Conservation (phyloP, 768 basidiomycete genomes). For the Psilocybe cyanescens region DNA sequence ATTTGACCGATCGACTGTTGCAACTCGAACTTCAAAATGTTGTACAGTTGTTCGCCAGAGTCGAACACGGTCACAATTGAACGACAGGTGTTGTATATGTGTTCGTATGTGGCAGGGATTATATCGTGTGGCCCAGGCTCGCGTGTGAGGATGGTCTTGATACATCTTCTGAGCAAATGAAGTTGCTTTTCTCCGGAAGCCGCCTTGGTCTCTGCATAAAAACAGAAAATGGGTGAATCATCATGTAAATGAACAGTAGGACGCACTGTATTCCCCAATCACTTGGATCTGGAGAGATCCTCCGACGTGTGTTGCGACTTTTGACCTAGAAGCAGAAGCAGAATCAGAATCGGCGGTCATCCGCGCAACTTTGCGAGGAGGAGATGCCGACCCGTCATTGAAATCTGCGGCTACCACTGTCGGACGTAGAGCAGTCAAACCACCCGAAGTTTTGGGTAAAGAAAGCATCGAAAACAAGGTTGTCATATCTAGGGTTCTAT, state of each 20-base stretch:
- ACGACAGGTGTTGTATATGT: constrained; percentile 60
- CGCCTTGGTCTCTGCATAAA: constrained; percentile 21
- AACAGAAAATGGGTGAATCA: not conserved
- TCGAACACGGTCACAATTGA: constrained; percentile 54
- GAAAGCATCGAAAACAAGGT: constrained; percentile 45
- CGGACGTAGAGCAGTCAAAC: constrained; percentile 46
- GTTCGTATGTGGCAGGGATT: constrained; percentile 56
- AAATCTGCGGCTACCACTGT: constrained; percentile 34
- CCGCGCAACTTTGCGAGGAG: constrained; percentile 70
- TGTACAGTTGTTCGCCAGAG: constrained; percentile 62
- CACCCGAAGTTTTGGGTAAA: constrained; percentile 55
- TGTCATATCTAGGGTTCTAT: constrained; percentile 29
- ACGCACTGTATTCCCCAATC: constrained; percentile 42
- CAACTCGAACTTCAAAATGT: constrained; percentile 59
- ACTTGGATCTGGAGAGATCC: constrained; percentile 54
- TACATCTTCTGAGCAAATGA: constrained; percentile 36
- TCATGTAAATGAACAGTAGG: not conserved
- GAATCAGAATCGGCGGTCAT: constrained; percentile 70
- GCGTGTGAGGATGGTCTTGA: constrained; percentile 44
- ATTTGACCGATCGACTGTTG: constrained; percentile 54
- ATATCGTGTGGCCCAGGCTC: constrained; percentile 26
- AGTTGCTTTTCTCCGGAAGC: constrained; percentile 32
- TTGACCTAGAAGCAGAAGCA: constrained; percentile 64
- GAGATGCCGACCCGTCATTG: constrained; percentile 55
- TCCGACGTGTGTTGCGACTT: constrained; percentile 25